Evolutionary conservation across 2,329 filamentous ascomycete species (phyloP).

Genomic region (Penicillium sp.): DNA sequence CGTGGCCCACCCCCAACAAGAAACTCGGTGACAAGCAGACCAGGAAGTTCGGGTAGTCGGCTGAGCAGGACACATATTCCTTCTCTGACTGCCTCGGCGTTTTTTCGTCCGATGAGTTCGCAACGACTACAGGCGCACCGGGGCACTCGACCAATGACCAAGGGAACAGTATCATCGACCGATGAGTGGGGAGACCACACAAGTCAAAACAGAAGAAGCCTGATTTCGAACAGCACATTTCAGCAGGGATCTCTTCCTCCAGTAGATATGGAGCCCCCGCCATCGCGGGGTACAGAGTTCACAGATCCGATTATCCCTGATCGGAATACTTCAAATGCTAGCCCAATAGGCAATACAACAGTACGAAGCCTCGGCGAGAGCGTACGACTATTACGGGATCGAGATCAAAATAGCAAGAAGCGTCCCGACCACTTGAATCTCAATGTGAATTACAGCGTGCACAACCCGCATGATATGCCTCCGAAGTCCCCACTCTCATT

Average conservation of each 20-base stretch:
- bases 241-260: constrained; percentile 37
- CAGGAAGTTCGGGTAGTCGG: constrained; percentile 61
- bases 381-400: constrained; percentile 69
- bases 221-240: constrained; percentile 55
- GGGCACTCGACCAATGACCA: constrained; percentile 54
- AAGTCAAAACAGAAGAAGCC: constrained; percentile 58
- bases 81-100: constrained; percentile 82
- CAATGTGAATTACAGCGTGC: constrained; percentile 59
- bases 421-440: constrained; percentile 55
- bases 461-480: constrained; percentile 57
- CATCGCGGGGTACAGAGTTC: constrained; percentile 78
- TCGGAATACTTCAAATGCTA: constrained; percentile 71
- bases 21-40: constrained; percentile 47
- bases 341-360: constrained; percentile 62
- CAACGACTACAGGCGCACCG: constrained; percentile 90
- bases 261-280: constrained; percentile 56
- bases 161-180: constrained; percentile 33
- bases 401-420: constrained; percentile 38
- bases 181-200: constrained; percentile 48
- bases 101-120: constrained; percentile 96
- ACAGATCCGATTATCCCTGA: constrained; percentile 73
- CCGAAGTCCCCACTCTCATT: constrained; percentile 75
- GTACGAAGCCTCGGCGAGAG: constrained; percentile 72
- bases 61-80: constrained; percentile 85
- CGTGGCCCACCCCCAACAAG: constrained; percentile 49